phyloP scores from a whole-genome alignment of 176 grass and related monocot species.

The Bromus sterilis region DNA sequence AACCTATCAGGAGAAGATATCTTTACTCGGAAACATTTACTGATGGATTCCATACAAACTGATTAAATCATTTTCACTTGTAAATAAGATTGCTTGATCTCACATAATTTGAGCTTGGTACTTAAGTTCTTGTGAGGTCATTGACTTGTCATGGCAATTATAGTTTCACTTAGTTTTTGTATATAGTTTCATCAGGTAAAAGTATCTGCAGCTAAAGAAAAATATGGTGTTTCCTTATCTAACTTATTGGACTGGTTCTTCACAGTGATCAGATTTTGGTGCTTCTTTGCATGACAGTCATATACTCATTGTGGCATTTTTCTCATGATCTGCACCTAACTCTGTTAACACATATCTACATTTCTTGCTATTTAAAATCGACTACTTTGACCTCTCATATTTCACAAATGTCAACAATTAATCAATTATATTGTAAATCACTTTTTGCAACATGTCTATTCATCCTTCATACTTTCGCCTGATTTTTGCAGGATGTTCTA shows the following conservation, averaged over 20 bases:
- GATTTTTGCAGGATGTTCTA: constrained; percentile 34
- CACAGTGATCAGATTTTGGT: not conserved
- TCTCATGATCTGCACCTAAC: not conserved
- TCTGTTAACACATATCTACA: not conserved
- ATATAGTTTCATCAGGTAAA: no score
- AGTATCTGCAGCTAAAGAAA: not conserved
- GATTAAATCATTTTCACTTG: no score
- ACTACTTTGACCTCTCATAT: not conserved
- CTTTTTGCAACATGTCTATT: not conserved
- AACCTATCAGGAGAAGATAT: no score
- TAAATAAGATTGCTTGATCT: no score
- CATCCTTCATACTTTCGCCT: not conserved
- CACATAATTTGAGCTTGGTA: no score
- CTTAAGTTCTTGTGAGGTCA: no score
- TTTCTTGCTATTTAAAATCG: not conserved
- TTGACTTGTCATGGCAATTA: no score
- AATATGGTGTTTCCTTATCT: not conserved
- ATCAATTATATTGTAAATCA: not conserved
- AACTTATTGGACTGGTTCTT: not conserved
- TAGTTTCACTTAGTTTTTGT: no score
- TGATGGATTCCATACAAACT: no score
- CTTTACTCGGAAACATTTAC: no score
- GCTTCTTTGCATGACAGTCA: not conserved
- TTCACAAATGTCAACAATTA: not conserved
- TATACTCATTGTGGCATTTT: not conserved